These are phyloP conservation scores for Parachaetomium inaequale DNA, from an alignment of 495 filamentous ascomycete species.

Conservation along the genomic window DNA sequence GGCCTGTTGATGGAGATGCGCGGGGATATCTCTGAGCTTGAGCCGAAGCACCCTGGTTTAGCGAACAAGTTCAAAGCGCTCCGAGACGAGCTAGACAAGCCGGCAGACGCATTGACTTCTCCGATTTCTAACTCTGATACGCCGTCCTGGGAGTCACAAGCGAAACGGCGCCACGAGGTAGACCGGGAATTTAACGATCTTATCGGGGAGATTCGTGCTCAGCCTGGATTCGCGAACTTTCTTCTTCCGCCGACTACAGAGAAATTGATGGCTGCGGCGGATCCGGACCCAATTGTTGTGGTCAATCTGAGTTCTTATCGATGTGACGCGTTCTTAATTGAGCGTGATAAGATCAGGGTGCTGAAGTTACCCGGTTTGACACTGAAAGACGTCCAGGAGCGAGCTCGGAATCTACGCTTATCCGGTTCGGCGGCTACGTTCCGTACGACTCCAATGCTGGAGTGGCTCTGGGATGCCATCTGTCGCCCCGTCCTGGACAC, in stretches of 20 bases:
- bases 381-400: not conserved
- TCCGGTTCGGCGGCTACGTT: too few relatives aligned
- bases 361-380: not conserved
- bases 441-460: too few relatives aligned
- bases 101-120: not conserved
- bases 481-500: not conserved
- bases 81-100: not conserved
- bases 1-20: not conserved
- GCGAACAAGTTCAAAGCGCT: not conserved
- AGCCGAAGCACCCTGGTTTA: not conserved
- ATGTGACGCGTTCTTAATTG: not conserved
- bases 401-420: not conserved
- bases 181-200: not conserved
- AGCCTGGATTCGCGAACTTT: not conserved
- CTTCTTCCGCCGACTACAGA: not conserved
- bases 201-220: not conserved
- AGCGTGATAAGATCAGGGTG: not conserved
- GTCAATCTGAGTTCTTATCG: not conserved
- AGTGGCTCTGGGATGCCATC: not conserved
- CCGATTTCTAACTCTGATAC: too few relatives aligned
- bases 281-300: not conserved
- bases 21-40: not conserved
- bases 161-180: not conserved
- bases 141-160: too few relatives aligned
- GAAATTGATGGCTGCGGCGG: not conserved